Evolutionary conservation across 768 basidiomycete species (phyloP).

Genomic region (Tulasnella sp.): DNA sequence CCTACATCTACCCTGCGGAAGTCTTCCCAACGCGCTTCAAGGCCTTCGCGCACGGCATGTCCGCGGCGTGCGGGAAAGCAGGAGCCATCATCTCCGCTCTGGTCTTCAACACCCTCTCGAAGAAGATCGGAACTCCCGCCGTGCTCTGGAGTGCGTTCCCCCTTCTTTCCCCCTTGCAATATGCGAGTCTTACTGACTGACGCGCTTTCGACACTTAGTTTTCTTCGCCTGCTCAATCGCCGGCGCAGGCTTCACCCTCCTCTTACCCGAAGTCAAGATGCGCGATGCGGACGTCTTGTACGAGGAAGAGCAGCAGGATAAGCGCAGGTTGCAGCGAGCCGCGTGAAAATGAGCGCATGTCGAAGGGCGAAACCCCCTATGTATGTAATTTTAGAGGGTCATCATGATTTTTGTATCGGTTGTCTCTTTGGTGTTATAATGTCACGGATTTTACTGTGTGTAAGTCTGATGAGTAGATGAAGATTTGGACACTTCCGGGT

Average conservation of each 20-base stretch:
- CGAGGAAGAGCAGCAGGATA: constrained; percentile 16
- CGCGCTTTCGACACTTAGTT: not conserved
- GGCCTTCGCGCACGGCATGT: constrained; percentile 62
- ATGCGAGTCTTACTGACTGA: not conserved
- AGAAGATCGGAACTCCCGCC: constrained; percentile 47
- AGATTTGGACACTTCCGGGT: no score
- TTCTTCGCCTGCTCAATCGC: constrained; percentile 8
- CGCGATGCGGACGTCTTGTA: constrained; percentile 41
- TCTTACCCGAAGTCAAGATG: constrained; percentile 40
- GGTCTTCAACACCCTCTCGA: constrained; percentile 52
- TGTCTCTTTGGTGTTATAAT: no score
- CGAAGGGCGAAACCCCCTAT: not conserved
- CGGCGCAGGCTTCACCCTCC: constrained; percentile 26
- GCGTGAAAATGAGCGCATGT: not conserved
- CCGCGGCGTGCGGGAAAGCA: constrained; percentile 59
- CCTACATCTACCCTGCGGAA: constrained; percentile 65
- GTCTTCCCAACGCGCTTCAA: constrained; percentile 70
- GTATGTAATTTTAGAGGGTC: not conserved
- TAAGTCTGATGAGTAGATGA: no score
- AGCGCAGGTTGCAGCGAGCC: constrained; percentile 22
- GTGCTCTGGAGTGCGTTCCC: constrained; percentile 60
- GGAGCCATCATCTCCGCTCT: constrained; percentile 71
- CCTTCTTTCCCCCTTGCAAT: not conserved
- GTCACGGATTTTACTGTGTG: no score
- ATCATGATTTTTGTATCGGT: no score